phyloP scores from a whole-genome alignment of 768 basidiomycete species.

The Lyophyllum atratum region DNA sequence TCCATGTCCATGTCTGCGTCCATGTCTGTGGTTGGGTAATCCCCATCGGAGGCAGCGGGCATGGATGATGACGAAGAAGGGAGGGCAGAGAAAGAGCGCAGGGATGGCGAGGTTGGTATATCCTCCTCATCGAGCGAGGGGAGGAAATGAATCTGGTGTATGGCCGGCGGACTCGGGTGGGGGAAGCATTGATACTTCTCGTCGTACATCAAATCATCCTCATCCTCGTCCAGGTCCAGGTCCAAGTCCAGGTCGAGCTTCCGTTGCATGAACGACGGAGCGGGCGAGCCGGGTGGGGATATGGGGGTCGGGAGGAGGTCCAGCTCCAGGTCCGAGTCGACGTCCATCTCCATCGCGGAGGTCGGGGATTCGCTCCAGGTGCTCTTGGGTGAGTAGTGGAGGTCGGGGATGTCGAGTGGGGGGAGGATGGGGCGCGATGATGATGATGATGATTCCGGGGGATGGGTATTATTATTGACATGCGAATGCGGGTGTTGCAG shows the following conservation, averaged over 20 bases:
- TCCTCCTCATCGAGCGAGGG: slow-evolving; percentile 14
- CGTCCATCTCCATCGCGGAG: slow-evolving; percentile 13
- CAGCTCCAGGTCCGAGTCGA: slow-evolving; percentile 9
- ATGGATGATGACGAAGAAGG: slow-evolving; percentile 33
- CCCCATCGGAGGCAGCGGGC: too few relatives aligned
- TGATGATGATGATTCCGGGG: background rate
- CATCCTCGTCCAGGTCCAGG: background rate
- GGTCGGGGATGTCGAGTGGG: slow-evolving; percentile 15
- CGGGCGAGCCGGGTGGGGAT: slow-evolving; percentile 12
- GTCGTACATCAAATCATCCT: slow-evolving; percentile 5
- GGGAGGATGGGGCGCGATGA: slow-evolving; percentile 17
- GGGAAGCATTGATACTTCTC: background rate
- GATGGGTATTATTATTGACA: background rate
- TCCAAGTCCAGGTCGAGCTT: slow-evolving; percentile 1
- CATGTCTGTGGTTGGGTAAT: too few relatives aligned
- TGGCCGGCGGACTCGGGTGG: background rate
- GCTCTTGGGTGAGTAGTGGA: slow-evolving; percentile 5
- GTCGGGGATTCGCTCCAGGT: slow-evolving; percentile 11
- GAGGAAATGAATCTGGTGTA: slow-evolving; percentile 11
- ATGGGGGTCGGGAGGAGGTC: slow-evolving; percentile 24
- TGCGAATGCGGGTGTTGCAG: slow-evolving; percentile 3
- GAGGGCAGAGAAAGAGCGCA: slow-evolving; percentile 17
- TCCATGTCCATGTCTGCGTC: too few relatives aligned
- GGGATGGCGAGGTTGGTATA: slow-evolving; percentile 21
- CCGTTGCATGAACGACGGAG: slow-evolving; percentile 9